A percentile compares a stretch with the other conserved stretches of the same genome.
Evolutionary conservation across 208 protist genomes (phyloP).

Genomic region (Crithidia brevicula): DNA sequence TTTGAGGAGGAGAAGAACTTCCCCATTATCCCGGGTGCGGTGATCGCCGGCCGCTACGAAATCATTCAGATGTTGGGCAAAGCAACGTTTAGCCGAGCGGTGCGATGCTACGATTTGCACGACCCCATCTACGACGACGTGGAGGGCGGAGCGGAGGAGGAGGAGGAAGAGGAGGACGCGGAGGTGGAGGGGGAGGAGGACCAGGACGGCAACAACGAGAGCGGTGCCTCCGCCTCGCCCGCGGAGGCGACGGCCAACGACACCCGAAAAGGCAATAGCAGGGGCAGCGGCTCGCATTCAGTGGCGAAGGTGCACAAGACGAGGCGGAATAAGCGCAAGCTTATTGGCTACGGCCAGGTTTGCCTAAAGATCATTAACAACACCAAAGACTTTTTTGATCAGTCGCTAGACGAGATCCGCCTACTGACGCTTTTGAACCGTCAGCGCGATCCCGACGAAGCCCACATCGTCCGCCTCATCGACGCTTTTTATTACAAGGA

Average conservation of each 20-base stretch:
- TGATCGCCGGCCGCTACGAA: conserved; percentile 95
- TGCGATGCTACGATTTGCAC: conserved; percentile 94
- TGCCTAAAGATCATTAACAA: conserved; percentile 98
- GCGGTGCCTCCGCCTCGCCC: conserved; percentile 12
- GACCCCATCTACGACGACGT: conserved; percentile 82
- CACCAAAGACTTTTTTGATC: conserved; percentile 98
- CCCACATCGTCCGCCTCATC: conserved; percentile 91
- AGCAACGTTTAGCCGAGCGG: conserved; percentile 94
- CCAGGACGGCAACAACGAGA: conserved; percentile 4
- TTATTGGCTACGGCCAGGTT: conserved; percentile 80
- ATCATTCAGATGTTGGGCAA: conserved; percentile 95
- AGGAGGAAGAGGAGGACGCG: conserved; percentile 12
- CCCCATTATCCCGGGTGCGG: conserved; percentile 84
- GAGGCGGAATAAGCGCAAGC: conserved; percentile 20
- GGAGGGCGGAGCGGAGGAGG: conserved; percentile 36
- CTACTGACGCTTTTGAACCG: conserved; percentile 94
- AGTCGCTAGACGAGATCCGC: conserved; percentile 97
- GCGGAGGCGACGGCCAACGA: not conserved
- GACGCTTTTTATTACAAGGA: conserved; percentile 98
- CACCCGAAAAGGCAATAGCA: not conserved
- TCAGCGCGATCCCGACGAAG: conserved; percentile 88
- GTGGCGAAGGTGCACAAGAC: not conserved
- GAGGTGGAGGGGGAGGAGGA: conserved; percentile 15
- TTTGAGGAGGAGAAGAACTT: conserved; percentile 95
- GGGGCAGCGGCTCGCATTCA: not conserved